Conservation (phyloP, 306 rosid species). For the Trifolium fragiferum region DNA sequence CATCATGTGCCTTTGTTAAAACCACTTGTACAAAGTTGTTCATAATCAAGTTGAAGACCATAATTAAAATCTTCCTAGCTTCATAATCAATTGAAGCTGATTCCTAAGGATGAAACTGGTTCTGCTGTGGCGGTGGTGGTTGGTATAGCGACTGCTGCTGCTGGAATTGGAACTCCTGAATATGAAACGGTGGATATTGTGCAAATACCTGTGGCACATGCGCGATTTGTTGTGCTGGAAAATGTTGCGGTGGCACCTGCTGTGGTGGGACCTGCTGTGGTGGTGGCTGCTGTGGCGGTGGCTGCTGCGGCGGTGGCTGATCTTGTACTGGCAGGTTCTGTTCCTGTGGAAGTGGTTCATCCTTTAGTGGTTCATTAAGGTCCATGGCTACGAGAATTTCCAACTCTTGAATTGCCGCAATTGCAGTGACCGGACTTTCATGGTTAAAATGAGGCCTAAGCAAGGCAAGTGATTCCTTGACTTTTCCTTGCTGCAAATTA, state of each 20-base stretch:
- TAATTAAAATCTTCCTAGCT: slow-evolving; percentile 41
- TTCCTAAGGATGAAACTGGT: slow-evolving; percentile 50
- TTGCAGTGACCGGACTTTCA: slow-evolving; percentile 58
- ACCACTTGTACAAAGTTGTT: slow-evolving; percentile 56
- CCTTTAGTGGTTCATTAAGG: slow-evolving; percentile 56
- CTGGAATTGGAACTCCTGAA: slow-evolving; percentile 37
- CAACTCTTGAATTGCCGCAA: slow-evolving; percentile 73
- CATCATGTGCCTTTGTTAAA: slow-evolving; percentile 40
- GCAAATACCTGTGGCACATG: slow-evolving; percentile 29
- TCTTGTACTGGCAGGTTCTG: slow-evolving; percentile 23
- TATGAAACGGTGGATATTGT: slow-evolving; percentile 19
- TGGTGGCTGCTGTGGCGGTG: background rate
- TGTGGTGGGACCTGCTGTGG: slow-evolving; percentile 35
- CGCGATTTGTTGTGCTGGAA: slow-evolving; percentile 6
- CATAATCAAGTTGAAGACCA: slow-evolving; percentile 52
- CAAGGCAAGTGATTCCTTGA: slow-evolving; percentile 66
- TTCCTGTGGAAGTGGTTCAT: slow-evolving; percentile 51
- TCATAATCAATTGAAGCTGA: slow-evolving; percentile 44
- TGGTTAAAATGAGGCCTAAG: slow-evolving; percentile 68
- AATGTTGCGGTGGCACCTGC: slow-evolving; percentile 38
- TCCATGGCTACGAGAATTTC: slow-evolving; percentile 73
- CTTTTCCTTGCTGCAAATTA: slow-evolving; percentile 70
- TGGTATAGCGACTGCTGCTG: slow-evolving; percentile 41
- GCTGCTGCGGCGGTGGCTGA: slow-evolving; percentile 24
- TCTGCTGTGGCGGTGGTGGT: slow-evolving; percentile 29